Base-by-base conservation (phyloP, 1,139 yeast species). In the Eremothecium sinecaudum region DNA sequence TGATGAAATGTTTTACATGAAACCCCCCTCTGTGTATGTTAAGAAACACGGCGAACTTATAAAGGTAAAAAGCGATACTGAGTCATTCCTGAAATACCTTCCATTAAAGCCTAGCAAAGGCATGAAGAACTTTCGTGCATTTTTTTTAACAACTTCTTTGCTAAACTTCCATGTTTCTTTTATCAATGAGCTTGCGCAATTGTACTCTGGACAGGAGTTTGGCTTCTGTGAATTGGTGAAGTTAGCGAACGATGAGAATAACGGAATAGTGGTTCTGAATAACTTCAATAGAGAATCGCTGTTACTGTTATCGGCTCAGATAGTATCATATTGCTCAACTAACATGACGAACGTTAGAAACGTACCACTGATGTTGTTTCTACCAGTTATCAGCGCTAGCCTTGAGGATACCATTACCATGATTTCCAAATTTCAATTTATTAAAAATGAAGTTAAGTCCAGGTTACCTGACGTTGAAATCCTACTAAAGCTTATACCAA, bases 401-500 rank as follows among this genome's bases (percentile, higher is more conserved):
- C 46, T 73, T 29, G 60, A 60, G 17, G 69, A 80, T 1, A 45
- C 69, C 3, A 51, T 76, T 2, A 68, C 64, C 31, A 68, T 71
- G 38, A 62, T 75, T 2, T 62, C 62, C 32, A 56, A 71, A 1
- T 67, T 75, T 39, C 58, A 73, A 22, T 61, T 64, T 29, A 73
- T 79, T 43, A 64, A 67, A 39, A 42, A 44, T 19, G 55, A 59
- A 49, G 35, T 60, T 43, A n/a, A 60, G 63, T 45, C 63, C 48
- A 64, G 46, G 29, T 68, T 74, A 0, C 61, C 70, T 32, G 69
- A 65, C 12, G 62, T 52, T 5, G 60, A 58, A 13, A 32, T 73
- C 0, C 71, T 71, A 37, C 61, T 75, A 32, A 77, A 77, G 43
- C 61, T 78, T 2, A 54, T 83, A 4, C 81, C 87, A 2, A 58